Evolutionary conservation across 2,329 filamentous ascomycete genomes (phyloP), one percentile per base, ranked within the genome.

Genomic region (Venturia carpophila): DNA sequence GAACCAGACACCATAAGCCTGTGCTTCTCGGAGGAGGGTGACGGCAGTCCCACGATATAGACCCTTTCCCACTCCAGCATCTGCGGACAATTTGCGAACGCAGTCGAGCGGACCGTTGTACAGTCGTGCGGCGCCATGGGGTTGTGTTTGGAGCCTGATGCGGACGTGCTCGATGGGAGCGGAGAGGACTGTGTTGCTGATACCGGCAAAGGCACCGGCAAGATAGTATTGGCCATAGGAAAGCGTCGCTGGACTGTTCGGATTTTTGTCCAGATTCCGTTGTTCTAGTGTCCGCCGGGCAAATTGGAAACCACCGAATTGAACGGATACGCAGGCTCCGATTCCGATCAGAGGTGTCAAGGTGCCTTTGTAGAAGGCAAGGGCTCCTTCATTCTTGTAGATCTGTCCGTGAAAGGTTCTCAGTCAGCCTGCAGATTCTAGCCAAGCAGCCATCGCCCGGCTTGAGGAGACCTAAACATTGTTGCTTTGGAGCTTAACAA

Each of bases 311-410:
- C 90, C 94, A 68, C 92, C 94, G 76, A 99, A 99, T 81, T 99
- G 94, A 71, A 99, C 89, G n/a, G 92, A 97, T 74, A 94, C 92
- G 76, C 94, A 99, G 70, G 94, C 94, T 70, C 94, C 94, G 73
- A 99, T 97, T 70, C 94, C 94, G 66, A 99, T 85, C 65, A 99
- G 83, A 0, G 94, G 94, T 5, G 94, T 97, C 65, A 99, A 82
- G 0, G 94, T 97, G 72, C 94, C 94, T 70, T 99, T 99, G 85
- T 99, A 99, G 81, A 99, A 99, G 66, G 94, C 94, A 15, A 90
- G 79, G 2, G 92, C 83, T 1, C 94, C 94, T 77, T 99, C 94
- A 72, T 91, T 88, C 72, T 85, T 87, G 78, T 91, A 91, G 79
- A 99, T 97, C 68, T 88, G 85, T n/a, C 17, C n/a, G 15, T n/a